A percentile compares a stretch with the other conserved stretches of the same genome.
Conservation (phyloP, 306 rosid genomes). For the Arachis hypogaea region DNA sequence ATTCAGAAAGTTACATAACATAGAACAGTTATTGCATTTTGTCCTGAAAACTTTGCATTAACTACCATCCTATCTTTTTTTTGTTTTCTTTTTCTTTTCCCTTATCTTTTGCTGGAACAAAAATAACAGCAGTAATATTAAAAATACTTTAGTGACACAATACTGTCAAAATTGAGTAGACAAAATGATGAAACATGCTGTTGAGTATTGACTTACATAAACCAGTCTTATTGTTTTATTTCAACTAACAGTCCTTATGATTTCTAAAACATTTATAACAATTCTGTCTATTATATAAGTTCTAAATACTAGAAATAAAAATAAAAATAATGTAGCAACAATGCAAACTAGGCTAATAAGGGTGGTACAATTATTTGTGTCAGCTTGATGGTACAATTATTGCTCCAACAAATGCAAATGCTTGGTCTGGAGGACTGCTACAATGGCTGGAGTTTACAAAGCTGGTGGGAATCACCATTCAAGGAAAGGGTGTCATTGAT, state of each 20-base stretch:
- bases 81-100: neutral
- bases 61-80: neutral
- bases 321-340: neutral
- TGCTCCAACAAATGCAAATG: constrained; percentile 74
- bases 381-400: constrained; percentile 89
- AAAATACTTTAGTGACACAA: too few species aligned
- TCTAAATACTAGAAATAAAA: too few species aligned
- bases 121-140: too few species aligned
- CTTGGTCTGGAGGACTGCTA: constrained; percentile 71
- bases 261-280: too few species aligned
- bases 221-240: too few species aligned
- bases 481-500: constrained; percentile 79
- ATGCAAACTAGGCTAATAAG: constrained; percentile 27
- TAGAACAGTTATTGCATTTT: constrained; percentile 16
- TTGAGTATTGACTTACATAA: too few species aligned
- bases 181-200: too few species aligned
- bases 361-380: constrained; percentile 1
- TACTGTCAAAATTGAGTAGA: neutral
- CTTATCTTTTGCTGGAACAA: too few species aligned
- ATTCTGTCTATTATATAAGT: too few species aligned
- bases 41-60: constrained; percentile 12
- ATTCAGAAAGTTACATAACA: constrained; percentile 29
- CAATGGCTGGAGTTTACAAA: constrained; percentile 91
- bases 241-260: too few species aligned
- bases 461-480: constrained; percentile 73